A percentile compares a stretch with the other conserved stretches of the same genome.
These are phyloP conservation scores for Phytophthora nicotianae DNA, from an alignment of 352 stramenopile species.

Conservation along the genomic window DNA sequence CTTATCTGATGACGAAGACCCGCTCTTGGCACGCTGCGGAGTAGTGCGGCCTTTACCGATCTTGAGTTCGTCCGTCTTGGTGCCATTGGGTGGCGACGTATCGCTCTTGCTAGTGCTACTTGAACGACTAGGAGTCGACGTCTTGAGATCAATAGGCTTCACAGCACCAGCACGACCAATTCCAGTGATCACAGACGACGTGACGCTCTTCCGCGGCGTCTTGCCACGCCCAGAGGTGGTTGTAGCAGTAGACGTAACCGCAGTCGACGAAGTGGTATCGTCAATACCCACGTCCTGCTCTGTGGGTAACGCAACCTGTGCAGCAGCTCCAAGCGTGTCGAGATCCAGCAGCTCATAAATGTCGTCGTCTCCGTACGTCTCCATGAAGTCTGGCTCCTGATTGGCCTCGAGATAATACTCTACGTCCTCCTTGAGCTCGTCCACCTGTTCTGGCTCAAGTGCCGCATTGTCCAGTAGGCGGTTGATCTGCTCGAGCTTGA, in stretches of 20 bases:
- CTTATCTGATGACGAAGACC: constrained; percentile 45
- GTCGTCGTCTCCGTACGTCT: constrained; percentile 90
- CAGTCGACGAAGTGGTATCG: constrained; percentile 30
- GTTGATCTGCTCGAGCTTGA: constrained; percentile 98
- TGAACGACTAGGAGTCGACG: constrained; percentile 60
- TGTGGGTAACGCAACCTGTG: constrained; percentile 72
- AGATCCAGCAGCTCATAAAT: constrained; percentile 97
- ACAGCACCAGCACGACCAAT: constrained; percentile 76
- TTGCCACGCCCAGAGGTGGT: constrained; percentile 39
- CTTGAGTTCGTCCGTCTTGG: constrained; percentile 53
- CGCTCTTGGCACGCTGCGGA: constrained; percentile 58
- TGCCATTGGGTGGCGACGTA: constrained; percentile 35
- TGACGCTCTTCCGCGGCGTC: constrained; percentile 73
- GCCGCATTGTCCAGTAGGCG: constrained; percentile 97
- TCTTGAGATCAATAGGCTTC: constrained; percentile 85
- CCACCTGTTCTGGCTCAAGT: constrained; percentile 91
- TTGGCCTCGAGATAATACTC: constrained; percentile 98
- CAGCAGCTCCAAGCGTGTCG: constrained; percentile 83
- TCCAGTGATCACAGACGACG: constrained; percentile 62
- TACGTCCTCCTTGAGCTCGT: constrained; percentile 97
- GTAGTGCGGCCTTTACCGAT: constrained; percentile 53
- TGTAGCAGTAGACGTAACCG: constrained; percentile 11
- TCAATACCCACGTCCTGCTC: constrained; percentile 78
- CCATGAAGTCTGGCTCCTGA: constrained; percentile 93
- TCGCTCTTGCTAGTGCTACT: constrained; percentile 58